Base-by-base conservation (phyloP, 305 asterid genomes). In the Fraxinus paxiana region DNA sequence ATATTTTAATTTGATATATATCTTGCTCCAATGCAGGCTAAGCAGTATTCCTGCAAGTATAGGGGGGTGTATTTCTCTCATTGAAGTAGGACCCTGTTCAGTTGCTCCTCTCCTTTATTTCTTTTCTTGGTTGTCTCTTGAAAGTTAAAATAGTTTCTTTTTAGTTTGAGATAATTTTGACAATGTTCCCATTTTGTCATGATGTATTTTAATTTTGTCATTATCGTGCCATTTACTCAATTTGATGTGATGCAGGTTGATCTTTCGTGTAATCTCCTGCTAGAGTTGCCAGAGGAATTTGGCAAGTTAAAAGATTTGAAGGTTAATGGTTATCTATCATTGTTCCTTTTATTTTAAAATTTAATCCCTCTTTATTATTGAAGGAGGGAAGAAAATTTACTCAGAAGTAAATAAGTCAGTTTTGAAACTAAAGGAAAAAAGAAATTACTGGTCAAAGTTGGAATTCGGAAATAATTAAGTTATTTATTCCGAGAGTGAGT, bases 211-310 rank as follows among this genome's bases (percentile, higher is more conserved):
- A 48, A 30, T 77, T 51, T 26, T 31, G 38, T 77, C 77, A 61
- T 41, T 73, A 0, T 72, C 13, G 59, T 80, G 73, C 46, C 74
- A 63, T 78, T 77, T 76, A 83, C 78, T 61, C 63, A 73, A 78
- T 79, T 83, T 80, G 65, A 33, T 83, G 73, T 85, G 77, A 76
- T 91, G 90, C 90, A 95, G 99, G 91, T 93, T 83, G 96, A 93
- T 86, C 87, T 95, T 79, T 92, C 98, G 13, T 84, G 91, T 70
- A 95, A 95, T 90, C 92, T 93, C 86, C 87, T 93, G 78, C 80
- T 75, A 48, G 94, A 95, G 83, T 85, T 95, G 88, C 97, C 99
- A 0, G 96, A 92, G 72, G 85, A 93, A 69, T 75, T 93, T 72
- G 89, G 90, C 84, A 87, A 81, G 72, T 84, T 93, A 38, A 86